Evolutionary conservation across 495 filamentous ascomycete species (phyloP).

Genomic region (Thozetella sp.): DNA sequence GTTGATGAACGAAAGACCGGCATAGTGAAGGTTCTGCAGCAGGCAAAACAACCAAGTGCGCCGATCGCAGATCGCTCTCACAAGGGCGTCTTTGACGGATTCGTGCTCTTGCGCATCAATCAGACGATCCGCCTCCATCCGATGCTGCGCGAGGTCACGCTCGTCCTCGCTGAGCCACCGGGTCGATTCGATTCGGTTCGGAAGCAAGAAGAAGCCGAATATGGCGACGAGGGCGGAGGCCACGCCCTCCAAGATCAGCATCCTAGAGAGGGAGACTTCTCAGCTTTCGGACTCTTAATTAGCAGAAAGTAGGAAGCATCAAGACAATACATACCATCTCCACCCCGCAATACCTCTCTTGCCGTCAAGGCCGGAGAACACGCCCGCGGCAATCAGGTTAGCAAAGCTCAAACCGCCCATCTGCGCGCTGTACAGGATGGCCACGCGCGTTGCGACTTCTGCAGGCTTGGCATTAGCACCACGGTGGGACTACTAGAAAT

Average conservation of each 20-base stretch:
- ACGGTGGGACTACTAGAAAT: background rate
- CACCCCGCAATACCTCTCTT: background rate
- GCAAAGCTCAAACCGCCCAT: background rate
- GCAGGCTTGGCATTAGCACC: background rate
- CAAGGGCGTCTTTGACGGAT: conserved; percentile 21
- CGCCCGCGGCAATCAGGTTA: background rate
- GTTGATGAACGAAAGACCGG: conserved; percentile 28
- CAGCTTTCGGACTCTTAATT: too few species aligned
- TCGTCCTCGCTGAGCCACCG: conserved; percentile 24
- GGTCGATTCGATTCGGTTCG: conserved; percentile 24
- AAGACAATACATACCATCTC: too few species aligned
- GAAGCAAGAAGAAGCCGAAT: conserved; percentile 23
- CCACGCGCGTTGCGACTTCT: background rate
- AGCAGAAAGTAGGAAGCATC: too few species aligned
- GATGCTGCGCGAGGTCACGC: conserved; percentile 18
- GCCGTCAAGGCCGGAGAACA: background rate
- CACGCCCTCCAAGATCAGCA: background rate
- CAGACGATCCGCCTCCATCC: conserved; percentile 29
- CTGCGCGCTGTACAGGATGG: conserved; percentile 1
- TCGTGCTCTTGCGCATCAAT: conserved; percentile 17
- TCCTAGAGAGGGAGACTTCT: too few species aligned
- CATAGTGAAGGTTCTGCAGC: conserved; percentile 30
- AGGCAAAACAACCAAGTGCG: conserved; percentile 31
- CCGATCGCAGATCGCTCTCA: conserved; percentile 23
- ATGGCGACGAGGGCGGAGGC: conserved; percentile 15